Conservation (phyloP, 345 rosid genomes). For the Citrus trifoliata region DNA sequence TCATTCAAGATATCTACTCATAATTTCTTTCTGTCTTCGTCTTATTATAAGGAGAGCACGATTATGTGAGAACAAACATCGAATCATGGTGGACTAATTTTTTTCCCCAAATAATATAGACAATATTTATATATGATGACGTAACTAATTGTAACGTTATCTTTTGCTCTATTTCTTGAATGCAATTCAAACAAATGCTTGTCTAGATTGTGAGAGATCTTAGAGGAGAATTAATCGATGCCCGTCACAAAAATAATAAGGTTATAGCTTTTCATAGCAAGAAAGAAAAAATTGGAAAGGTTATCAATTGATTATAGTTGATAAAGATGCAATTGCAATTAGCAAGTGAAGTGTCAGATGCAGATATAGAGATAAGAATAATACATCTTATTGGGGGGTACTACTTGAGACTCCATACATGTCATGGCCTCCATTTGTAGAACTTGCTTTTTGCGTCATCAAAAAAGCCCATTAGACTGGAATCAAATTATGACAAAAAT, state of each 20-base stretch:
- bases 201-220: not conserved
- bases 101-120: too few species aligned
- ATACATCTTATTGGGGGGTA: too few species aligned
- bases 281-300: not conserved
- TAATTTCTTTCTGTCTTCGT: fast-evolving
- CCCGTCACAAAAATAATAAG: not conserved
- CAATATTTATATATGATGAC: not conserved
- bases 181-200: not conserved
- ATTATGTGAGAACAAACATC: too few species aligned
- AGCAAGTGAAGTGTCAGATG: not conserved
- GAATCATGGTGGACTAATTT: too few species aligned
- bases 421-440: too few species aligned
- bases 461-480: too few species aligned
- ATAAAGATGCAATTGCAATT: not conserved
- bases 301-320: not conserved
- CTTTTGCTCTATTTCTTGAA: not conserved
- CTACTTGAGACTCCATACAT: too few species aligned
- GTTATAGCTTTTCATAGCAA: not conserved
- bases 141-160: not conserved
- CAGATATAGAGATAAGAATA: not conserved
- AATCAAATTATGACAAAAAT: too few species aligned
- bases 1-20: too few species aligned
- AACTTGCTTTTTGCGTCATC: too few species aligned
- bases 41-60: too few species aligned
- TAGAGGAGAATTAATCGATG: not conserved